phyloP scores from a whole-genome alignment of 495 filamentous ascomycete species.

The Cairneyella variabilis region DNA sequence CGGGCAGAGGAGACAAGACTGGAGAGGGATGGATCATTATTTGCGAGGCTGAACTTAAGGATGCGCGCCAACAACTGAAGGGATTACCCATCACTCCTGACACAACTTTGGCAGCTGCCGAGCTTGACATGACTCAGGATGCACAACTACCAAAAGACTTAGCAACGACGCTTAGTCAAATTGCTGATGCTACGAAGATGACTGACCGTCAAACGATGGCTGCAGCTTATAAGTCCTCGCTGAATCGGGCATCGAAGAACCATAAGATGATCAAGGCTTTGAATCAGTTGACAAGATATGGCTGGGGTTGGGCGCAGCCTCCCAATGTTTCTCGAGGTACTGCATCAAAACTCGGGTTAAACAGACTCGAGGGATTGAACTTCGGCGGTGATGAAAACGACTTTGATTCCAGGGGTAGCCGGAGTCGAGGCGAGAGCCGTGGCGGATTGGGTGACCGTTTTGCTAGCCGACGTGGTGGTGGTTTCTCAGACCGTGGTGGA shows the following conservation, averaged over 20 bases:
- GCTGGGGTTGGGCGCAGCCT: conserved; percentile 56
- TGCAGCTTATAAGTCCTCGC: conserved; percentile 46
- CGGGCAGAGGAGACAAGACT: conserved; percentile 63
- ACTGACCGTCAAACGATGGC: conserved; percentile 37
- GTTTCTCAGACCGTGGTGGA: conserved; percentile 13
- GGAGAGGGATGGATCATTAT: conserved; percentile 81
- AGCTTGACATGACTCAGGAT: conserved; percentile 48
- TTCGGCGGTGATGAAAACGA: conserved; percentile 28
- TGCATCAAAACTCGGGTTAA: conserved; percentile 44
- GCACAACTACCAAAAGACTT: conserved; percentile 31
- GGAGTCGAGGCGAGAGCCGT: too few species aligned
- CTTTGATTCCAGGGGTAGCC: conserved; percentile 3
- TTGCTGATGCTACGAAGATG: conserved; percentile 31
- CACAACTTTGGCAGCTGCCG: conserved; percentile 46
- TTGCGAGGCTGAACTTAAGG: conserved; percentile 51
- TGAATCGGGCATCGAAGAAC: neutral
- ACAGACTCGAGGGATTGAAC: conserved; percentile 39
- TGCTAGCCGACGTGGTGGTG: too few species aligned
- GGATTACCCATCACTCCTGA: conserved; percentile 65
- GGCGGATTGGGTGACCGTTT: too few species aligned
- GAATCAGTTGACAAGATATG: conserved; percentile 57
- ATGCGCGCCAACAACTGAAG: conserved; percentile 46
- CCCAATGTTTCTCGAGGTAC: conserved; percentile 47
- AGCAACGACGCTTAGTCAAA: conserved; percentile 35
- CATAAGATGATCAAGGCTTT: conserved; percentile 31